Evolutionary conservation across 2,329 filamentous ascomycete species (phyloP), one percentile per base, ranked within the genome.

Genomic region (Dactylellina parvicollis): DNA sequence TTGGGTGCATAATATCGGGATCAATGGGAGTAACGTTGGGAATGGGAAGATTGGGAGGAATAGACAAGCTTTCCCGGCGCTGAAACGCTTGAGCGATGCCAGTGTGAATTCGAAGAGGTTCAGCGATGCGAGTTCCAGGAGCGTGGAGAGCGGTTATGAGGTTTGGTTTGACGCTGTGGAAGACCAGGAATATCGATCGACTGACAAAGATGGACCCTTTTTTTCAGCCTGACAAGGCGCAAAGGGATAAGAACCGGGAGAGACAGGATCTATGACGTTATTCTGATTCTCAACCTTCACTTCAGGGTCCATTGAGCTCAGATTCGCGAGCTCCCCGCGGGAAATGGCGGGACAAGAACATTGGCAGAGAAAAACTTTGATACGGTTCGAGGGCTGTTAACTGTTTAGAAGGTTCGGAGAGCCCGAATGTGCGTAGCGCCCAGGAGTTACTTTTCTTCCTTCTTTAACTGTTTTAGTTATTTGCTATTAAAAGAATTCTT

Each of bases 1-100:
- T 22, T 73, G 69, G 69, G 69, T 66, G 28, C 60, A 73, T 50
- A 73, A 73, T 44, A 56, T 73, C 7, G 69, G 69, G 40, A 61
- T 61, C 46, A 42, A 56, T 54, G 55, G 59, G 4, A 36, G 30
- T 40, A 55, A 18, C 10, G 46, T 42, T 10, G 26, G 54, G 8
- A 52, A 50, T 50, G 30, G 36, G 20, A 47, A 36, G 14, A 47
- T 10, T 2, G 52, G 38, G 38, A 52, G 50, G 40, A 30, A 54
- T 2, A 61, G 56, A 65, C 28, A 61, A 46, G 54, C 69, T 10
- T 73, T 73, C 36, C 60, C 69, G 18, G 56, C 28, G 3, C 42
- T 73, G 55, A 73, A 66, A 26, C 52, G 69, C 20, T 50, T 73
- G 47, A 73, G 69, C 24, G 69, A 66, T 60, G 60, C 69, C 3